Base-by-base conservation (phyloP, 2,329 filamentous ascomycete genomes). In the Sporothrix dimorphospora region DNA sequence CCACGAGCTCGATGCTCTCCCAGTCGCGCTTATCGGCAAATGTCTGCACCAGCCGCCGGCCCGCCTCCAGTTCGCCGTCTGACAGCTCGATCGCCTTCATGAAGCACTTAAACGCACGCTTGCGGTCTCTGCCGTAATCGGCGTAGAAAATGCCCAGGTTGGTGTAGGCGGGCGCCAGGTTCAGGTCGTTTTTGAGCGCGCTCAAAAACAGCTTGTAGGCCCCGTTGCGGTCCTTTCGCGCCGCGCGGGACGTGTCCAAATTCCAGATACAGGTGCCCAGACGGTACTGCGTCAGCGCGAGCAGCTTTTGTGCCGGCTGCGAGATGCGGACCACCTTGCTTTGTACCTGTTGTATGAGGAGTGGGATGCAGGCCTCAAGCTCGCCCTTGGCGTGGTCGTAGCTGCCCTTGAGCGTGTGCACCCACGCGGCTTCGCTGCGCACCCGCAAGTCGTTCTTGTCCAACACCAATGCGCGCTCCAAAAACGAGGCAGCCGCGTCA, bases 51-150 rank as follows among this genome's bases (percentile, higher is more conserved):
- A 99, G 87, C 38, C 94, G 89, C 80, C 98, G 93, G 0, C 96
- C 96, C 47, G 96, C 94, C 76, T 91, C 86, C 0, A 97, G 88
- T 79, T 99, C 96, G 0, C 92, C 91, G 0, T 94, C 84, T 0
- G 96, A 99, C 3, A 99, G 83, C 80, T 99, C 96, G 67, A 99
- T 92, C 0, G 96, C 96, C 79, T 98, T 98, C 77, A 98, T 93
- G 78, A 98, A 98, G 79, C 95, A 98, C 75, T 92, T 91, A n/a
- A 93, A 88, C 9, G 95, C 94, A 78, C 97, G 87, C 77, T 91
- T 92, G 81, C 90, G 94, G 80, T 98, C 96, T 75, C 91, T 94
- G 71, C 89, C 92, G 78, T 98, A 98, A 78, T 98, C 95, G 6
- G 91, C 90, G 78, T 98, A 99, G 82, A 92, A 99, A 8, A 95